These are phyloP conservation scores for Fusarium tuaranense DNA, from an alignment of 2,329 filamentous ascomycete species.

Conservation along the genomic window DNA sequence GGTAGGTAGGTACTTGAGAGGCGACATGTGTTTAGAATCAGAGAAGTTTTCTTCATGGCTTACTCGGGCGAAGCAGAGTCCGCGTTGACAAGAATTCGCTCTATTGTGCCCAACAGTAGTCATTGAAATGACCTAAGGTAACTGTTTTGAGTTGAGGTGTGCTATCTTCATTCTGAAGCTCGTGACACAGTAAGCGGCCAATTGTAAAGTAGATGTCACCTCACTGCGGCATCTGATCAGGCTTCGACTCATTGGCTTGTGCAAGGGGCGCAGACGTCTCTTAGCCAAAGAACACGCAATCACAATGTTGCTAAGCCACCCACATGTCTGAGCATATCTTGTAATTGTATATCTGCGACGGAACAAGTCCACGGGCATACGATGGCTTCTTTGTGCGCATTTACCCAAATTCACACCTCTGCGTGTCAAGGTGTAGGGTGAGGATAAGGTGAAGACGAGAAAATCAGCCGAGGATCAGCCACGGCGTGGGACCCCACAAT, in stretches of 20 bases:
- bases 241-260: neutral
- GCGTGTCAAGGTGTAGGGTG: neutral
- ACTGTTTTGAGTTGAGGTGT: neutral
- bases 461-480: slow-evolving; percentile 46
- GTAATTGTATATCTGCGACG: neutral
- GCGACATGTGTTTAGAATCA: neutral
- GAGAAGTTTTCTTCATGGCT: neutral
- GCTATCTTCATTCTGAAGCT: neutral
- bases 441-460: neutral
- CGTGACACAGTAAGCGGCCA: neutral
- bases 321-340: neutral
- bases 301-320: neutral
- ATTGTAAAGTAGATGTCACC: neutral
- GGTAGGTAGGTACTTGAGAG: neutral
- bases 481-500: slow-evolving; percentile 36
- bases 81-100: neutral
- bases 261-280: neutral
- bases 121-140: neutral
- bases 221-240: neutral
- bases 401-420: neutral
- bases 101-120: neutral
- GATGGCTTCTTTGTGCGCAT: neutral
- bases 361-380: neutral
- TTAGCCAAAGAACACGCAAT: neutral
- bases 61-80: neutral